Evolutionary conservation across 352 stramenopile species (phyloP).

Genomic region (Globisporangium heterothallicum): DNA sequence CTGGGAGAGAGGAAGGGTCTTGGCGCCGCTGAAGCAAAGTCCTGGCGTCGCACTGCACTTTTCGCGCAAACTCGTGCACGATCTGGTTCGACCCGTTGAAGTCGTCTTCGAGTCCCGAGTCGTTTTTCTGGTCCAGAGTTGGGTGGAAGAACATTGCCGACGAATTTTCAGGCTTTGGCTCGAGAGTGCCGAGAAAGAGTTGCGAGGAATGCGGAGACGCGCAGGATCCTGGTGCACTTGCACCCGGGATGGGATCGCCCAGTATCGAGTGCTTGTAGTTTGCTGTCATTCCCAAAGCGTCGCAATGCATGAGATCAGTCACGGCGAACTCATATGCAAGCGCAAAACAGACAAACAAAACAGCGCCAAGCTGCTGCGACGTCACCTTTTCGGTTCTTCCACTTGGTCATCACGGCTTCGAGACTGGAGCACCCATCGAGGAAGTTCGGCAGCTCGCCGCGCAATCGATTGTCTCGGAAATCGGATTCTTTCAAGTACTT

Average conservation of each 20-base stretch:
- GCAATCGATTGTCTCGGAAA: conserved; percentile 74
- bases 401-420: conserved; percentile 78
- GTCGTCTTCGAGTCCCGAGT: conserved; percentile 51
- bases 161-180: conserved; percentile 48
- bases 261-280: conserved; percentile 70
- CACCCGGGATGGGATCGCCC: conserved; percentile 52
- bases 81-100: conserved; percentile 42
- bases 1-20: background rate
- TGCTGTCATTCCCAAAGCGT: conserved; percentile 19
- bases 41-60: conserved; percentile 22
- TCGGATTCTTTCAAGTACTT: conserved; percentile 80
- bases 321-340: background rate
- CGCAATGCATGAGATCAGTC: background rate
- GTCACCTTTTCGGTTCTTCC: conserved; percentile 68
- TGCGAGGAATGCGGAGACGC: conserved; percentile 27
- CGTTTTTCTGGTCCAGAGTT: conserved; percentile 46
- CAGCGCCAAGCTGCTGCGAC: background rate
- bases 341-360: background rate
- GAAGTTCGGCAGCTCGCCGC: conserved; percentile 75
- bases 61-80: conserved; percentile 42
- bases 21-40: conserved; percentile 8
- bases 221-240: conserved; percentile 20
- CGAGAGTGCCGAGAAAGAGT: conserved; percentile 49
- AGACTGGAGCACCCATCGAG: conserved; percentile 74
- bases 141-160: conserved; percentile 54